Conservation (phyloP, 1,284 basidiomycete genomes). For the Trametes hirsuta region DNA sequence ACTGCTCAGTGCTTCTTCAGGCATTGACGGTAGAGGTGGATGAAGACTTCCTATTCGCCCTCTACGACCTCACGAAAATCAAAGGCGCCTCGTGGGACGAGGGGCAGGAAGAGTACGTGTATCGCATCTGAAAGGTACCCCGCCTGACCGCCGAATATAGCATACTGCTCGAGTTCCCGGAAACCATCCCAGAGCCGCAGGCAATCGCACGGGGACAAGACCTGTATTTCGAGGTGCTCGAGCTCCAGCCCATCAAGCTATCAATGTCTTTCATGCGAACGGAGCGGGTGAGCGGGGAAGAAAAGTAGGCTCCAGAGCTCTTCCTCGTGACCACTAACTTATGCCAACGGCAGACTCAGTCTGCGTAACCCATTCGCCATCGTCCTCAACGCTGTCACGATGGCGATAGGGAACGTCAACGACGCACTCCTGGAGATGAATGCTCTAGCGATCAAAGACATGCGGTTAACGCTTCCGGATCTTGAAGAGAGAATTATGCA, state of each 20-base stretch:
- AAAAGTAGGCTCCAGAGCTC: constrained; percentile 66
- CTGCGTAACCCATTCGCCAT: constrained; percentile 93
- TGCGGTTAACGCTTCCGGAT: constrained; percentile 86
- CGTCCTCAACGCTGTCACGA: constrained; percentile 92
- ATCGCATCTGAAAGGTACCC: too few relatives aligned
- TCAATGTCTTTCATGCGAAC: constrained; percentile 98
- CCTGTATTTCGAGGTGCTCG: constrained; percentile 97
- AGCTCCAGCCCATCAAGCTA: constrained; percentile 93
- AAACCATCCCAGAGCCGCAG: constrained; percentile 82
- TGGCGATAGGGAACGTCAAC: constrained; percentile 97
- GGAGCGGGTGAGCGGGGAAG: constrained; percentile 90
- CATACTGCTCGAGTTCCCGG: constrained; percentile 76
- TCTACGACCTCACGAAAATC: constrained; percentile 92
- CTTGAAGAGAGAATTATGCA: constrained; percentile 86
- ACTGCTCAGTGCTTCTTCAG: constrained; percentile 93
- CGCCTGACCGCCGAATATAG: constrained; percentile 42
- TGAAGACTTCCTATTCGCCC: constrained; percentile 93
- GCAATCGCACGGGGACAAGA: constrained; percentile 70
- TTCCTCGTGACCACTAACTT: constrained; percentile 7
- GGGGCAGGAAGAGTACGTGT: constrained; percentile 69
- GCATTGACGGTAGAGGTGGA: constrained; percentile 96
- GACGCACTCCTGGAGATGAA: constrained; percentile 97
- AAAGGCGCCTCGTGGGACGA: constrained; percentile 90
- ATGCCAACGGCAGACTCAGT: constrained; percentile 56
- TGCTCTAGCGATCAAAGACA: constrained; percentile 93